These are phyloP conservation scores for Pichia sp. DNA, from an alignment of 1,139 yeast genomes.

Conservation along the genomic window DNA sequence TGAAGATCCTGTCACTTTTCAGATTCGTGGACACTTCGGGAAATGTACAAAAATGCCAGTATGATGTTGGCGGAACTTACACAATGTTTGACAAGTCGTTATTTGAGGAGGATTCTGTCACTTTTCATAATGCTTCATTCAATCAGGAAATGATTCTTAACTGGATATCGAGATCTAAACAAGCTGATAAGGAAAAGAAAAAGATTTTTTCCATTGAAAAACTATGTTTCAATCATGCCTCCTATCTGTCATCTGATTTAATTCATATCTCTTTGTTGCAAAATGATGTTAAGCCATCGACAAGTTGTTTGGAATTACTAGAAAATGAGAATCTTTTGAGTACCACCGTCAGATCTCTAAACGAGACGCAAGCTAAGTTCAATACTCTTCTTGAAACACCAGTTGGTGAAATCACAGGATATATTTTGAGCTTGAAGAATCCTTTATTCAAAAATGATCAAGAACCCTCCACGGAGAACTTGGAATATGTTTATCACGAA, in stretches of 20 bases:
- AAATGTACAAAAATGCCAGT: conserved; percentile 56
- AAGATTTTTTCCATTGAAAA: conserved; percentile 66
- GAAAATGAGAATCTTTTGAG: conserved; percentile 26
- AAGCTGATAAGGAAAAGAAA: conserved; percentile 35
- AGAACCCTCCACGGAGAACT: conserved; percentile 28
- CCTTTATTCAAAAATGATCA: conserved; percentile 41
- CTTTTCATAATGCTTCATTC: conserved; percentile 26
- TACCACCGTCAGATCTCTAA: conserved; percentile 43
- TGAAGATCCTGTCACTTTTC: conserved; percentile 68
- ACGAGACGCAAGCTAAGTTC: conserved; percentile 44
- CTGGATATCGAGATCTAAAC: conserved; percentile 42
- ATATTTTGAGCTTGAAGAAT: conserved; percentile 61
- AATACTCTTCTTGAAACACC: conserved; percentile 29
- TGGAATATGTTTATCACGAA: conserved; percentile 64
- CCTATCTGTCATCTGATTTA: conserved; percentile 76
- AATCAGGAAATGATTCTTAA: conserved; percentile 36
- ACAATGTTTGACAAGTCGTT: conserved; percentile 51
- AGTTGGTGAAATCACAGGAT: conserved; percentile 47
- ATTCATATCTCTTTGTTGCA: conserved; percentile 53
- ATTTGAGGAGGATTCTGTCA: conserved; percentile 35
- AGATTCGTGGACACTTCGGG: conserved; percentile 53
- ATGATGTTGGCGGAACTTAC: conserved; percentile 72
- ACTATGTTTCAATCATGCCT: conserved; percentile 60
- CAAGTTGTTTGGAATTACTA: conserved; percentile 26
- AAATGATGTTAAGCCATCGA: conserved; percentile 40